These are phyloP conservation scores for Leccinum aurantiacum DNA, from an alignment of 768 basidiomycete genomes.

Conservation along the genomic window DNA sequence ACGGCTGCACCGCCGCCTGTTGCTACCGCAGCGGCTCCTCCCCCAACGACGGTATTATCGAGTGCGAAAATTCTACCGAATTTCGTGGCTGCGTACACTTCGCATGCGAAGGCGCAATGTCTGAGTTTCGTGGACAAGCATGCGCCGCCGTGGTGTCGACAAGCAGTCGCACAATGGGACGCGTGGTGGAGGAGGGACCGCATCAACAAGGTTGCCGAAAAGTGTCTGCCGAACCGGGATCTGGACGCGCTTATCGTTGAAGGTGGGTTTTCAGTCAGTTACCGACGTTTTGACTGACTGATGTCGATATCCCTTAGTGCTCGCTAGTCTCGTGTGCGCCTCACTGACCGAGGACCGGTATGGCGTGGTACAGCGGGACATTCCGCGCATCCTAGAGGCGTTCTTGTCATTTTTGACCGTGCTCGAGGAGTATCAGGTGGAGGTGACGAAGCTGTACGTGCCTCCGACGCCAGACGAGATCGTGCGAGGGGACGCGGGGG, in stretches of 20 bases:
- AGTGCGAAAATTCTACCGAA: not conserved
- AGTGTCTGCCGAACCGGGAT: constrained; percentile 57
- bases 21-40: constrained; percentile 3
- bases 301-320: constrained; percentile 29
- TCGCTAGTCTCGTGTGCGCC: constrained; percentile 65
- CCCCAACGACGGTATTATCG: not conserved
- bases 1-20: constrained; percentile 25
- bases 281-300: not conserved
- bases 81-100: not conserved
- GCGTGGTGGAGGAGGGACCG: constrained; percentile 63
- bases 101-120: constrained; percentile 8
- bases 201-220: constrained; percentile 50
- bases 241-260: constrained; percentile 62
- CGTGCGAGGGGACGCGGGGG: constrained; percentile 25
- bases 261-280: constrained; percentile 40
- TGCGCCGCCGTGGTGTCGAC: constrained; percentile 34
- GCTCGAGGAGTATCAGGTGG: constrained; percentile 62
- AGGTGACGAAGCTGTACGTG: constrained; percentile 45
- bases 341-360: constrained; percentile 80
- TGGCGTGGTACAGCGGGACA: constrained; percentile 83
- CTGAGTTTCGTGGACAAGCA: constrained; percentile 17
- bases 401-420: constrained; percentile 64
- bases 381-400: constrained; percentile 78
- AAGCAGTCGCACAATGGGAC: constrained; percentile 23
- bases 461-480: constrained; percentile 39